phyloP scores from a whole-genome alignment of 2,329 filamentous ascomycete genomes.

The Mollisiaceae sp. region DNA sequence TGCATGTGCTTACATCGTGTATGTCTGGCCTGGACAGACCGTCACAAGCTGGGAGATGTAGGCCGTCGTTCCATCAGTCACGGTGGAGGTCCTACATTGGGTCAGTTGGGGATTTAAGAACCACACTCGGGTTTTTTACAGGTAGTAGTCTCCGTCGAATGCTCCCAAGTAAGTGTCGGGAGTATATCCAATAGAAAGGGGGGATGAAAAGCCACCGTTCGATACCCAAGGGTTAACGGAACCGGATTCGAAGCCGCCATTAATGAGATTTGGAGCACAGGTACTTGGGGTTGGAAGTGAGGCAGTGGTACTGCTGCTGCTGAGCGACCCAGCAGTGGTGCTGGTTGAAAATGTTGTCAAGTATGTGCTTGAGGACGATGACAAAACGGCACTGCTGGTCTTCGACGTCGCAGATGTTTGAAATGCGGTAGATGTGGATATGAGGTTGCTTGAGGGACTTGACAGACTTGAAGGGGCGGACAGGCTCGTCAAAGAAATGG shows the following conservation, averaged over 20 bases:
- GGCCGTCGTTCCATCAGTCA: not conserved
- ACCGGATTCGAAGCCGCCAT: conserved; percentile 16
- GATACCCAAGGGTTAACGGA: conserved; percentile 3
- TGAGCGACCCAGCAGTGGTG: not conserved
- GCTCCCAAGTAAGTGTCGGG: not conserved
- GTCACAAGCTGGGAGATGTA: not conserved
- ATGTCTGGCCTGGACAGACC: conserved; percentile 8
- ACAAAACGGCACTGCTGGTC: not conserved
- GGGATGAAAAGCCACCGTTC: not conserved
- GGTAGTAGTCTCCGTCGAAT: not conserved
- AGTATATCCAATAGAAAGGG: conserved; percentile 4
- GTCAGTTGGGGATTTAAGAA: not conserved
- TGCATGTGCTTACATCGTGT: conserved; percentile 12
- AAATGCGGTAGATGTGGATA: not conserved
- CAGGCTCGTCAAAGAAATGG: not conserved
- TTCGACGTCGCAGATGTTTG: not conserved
- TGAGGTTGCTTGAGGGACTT: too few species aligned
- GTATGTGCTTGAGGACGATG: not conserved
- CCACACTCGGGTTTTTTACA: not conserved
- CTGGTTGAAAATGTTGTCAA: conserved; percentile 16
- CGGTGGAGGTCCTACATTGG: not conserved
- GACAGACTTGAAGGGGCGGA: too few species aligned
- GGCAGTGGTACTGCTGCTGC: not conserved
- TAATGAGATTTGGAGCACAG: conserved; percentile 1
- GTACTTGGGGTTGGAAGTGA: not conserved